Evolutionary conservation across 2,329 filamentous ascomycete species (phyloP), one percentile per base, ranked within the genome.

Genomic region (Ophiostoma sp.): DNA sequence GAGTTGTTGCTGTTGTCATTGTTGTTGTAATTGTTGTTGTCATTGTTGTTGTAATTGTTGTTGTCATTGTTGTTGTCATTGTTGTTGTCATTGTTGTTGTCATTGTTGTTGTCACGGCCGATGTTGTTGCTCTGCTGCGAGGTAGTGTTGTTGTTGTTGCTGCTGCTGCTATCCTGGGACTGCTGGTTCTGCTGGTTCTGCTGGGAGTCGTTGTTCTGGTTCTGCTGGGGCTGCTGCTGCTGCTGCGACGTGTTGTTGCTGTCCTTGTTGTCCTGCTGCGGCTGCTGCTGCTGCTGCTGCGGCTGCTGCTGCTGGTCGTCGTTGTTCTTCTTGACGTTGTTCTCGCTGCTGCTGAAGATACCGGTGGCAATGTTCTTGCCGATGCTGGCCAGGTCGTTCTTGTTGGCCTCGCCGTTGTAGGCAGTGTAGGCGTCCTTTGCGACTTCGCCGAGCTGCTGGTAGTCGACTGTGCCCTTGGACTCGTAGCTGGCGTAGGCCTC

Each of bases 391-490:
- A 67, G 49, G 55, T 70, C 67, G 27, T 40, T 49, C 68, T 72
- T 69, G 66, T 69, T 70, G 66, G 64, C 41, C 40, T 69, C 67
- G 7, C 41, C 18, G 45, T 66, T 47, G 72, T 73, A 73, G 7
- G 72, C 74, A 9, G 71, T 71, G 64, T 77, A 76, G 42, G 78
- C 76, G 66, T 75, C 74, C 71, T 76, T 75, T 52, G 77, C 77
- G 0, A 79, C 70, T 64, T 71, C 67, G 64, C 73, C 74, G 36
- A 78, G 72, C 68, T 76, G 74, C 60, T 68, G 69, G 70, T 73
- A 76, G 68, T 78, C 76, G 66, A 76, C 73, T 27, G 65, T 74
- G 27, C 76, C 76, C 76, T 78, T 77, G 65, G 69, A 68, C 68
- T 70, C 45, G 71, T 71, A 73, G 67, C 71, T 70, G 27, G 40